Conservation (phyloP, 352 stramenopile species). For the Vaucheria bursata region DNA sequence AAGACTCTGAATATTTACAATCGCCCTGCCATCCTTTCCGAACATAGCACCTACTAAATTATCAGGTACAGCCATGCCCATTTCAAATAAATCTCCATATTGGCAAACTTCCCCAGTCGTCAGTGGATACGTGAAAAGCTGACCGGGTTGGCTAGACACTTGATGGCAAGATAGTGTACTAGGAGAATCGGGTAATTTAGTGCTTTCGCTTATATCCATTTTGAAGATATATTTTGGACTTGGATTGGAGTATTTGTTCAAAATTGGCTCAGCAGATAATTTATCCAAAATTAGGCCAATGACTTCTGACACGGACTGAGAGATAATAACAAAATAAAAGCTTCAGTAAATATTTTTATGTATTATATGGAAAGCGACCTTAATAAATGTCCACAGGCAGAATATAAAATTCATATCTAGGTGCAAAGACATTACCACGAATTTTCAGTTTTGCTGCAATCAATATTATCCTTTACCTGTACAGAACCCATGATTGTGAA, state of each 20-base stretch:
- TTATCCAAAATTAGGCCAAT: slow-evolving; percentile 29
- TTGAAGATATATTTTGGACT: too few relatives aligned
- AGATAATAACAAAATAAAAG: too few relatives aligned
- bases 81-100: too few relatives aligned
- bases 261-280: slow-evolving; percentile 25
- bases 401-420: not conserved
- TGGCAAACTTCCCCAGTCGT: too few relatives aligned
- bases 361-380: not conserved
- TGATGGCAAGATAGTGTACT: too few relatives aligned
- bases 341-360: too few relatives aligned
- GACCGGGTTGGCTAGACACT: too few relatives aligned
- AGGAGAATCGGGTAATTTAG: too few relatives aligned
- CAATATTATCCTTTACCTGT: not conserved
- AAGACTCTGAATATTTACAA: slow-evolving; percentile 41
- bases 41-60: not conserved
- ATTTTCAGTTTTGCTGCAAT: not conserved
- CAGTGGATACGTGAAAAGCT: too few relatives aligned
- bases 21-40: slow-evolving; percentile 22
- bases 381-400: not conserved
- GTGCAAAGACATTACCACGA: not conserved
- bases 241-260: slow-evolving; percentile 28
- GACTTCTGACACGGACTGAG: slow-evolving; percentile 25
- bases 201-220: too few relatives aligned
- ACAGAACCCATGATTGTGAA: not conserved
- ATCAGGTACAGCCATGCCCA: slow-evolving; percentile 1